Conservation (phyloP, 2,329 filamentous ascomycete genomes). For the Fusarium annulatum region DNA sequence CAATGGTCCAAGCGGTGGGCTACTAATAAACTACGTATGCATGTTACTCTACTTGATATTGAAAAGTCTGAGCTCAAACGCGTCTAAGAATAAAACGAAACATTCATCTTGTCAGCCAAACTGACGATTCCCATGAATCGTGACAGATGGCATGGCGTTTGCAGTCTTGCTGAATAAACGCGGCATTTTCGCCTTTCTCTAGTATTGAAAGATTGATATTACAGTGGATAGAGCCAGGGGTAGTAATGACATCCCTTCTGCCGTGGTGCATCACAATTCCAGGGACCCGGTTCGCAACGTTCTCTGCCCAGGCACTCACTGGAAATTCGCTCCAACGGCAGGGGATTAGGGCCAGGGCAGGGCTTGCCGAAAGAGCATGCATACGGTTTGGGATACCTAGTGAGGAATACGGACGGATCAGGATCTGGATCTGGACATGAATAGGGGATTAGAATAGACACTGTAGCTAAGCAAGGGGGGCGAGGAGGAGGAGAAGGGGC, state of each 20-base stretch:
- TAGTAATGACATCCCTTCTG: not conserved
- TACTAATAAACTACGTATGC: not conserved
- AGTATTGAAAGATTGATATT: not conserved
- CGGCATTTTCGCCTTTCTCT: not conserved
- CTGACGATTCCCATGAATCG: not conserved
- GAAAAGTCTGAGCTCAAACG: slow-evolving; percentile 1
- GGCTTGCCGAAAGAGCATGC: slow-evolving; percentile 14
- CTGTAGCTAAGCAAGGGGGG: not conserved
- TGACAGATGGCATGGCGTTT: not conserved
- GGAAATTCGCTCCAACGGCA: not conserved
- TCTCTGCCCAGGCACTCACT: not conserved
- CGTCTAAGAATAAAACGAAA: not conserved
- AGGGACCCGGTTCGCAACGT: slow-evolving; percentile 29
- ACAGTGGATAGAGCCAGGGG: slow-evolving; percentile 1
- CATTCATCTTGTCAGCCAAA: not conserved
- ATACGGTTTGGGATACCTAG: not conserved
- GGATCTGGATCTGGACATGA: not conserved
- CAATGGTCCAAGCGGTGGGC: slow-evolving; percentile 10
- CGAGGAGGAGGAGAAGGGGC: not conserved
- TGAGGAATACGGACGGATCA: not conserved
- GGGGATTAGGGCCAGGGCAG: slow-evolving; percentile 26
- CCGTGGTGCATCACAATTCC: slow-evolving; percentile 15
- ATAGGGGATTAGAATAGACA: not conserved
- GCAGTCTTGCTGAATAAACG: not conserved
- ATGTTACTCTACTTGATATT: not conserved